Evolutionary conservation across 73 alveolate genomes (phyloP).

Genomic region (Paramecium octaurelia): DNA sequence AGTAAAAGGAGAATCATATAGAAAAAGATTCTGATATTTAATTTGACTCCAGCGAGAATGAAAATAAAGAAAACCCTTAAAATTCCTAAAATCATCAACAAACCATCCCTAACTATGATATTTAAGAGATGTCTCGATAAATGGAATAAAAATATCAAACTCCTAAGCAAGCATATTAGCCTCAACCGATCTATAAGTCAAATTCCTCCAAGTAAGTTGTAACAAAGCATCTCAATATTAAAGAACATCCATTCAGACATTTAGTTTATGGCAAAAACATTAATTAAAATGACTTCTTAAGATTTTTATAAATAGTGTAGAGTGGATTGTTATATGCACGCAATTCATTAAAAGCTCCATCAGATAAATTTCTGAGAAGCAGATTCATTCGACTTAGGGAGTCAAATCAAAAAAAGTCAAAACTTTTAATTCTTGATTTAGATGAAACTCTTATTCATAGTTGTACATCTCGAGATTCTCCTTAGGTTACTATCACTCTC

Average conservation of each 20-base stretch:
- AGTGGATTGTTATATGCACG: conserved; percentile 56
- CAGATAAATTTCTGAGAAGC: background rate
- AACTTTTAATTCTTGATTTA: conserved; percentile 26
- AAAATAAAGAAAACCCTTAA: background rate
- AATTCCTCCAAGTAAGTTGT: background rate
- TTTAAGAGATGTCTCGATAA: background rate
- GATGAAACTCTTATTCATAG: conserved; percentile 61
- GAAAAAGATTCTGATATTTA: conserved; percentile 2
- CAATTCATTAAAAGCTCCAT: conserved; percentile 57
- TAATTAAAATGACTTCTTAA: background rate
- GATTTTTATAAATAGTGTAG: conserved; percentile 4
- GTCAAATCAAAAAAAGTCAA: background rate
- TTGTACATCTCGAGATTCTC: conserved; percentile 16
- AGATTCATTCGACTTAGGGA: conserved; percentile 28
- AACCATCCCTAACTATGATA: background rate
- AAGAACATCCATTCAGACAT: conserved; percentile 42
- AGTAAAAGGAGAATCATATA: background rate
- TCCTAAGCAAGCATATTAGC: background rate
- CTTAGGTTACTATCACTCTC: background rate
- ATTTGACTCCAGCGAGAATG: background rate
- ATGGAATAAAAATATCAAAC: background rate
- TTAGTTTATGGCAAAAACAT: conserved; percentile 41
- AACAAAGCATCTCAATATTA: background rate
- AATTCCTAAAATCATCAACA: background rate
- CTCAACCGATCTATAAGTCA: background rate